These are phyloP conservation scores for carrot (Daucus carota) DNA, from an alignment of 129 eudicot genomes.

Conservation along the genomic window DH1_v3.0 NC_030384.2:49712001-49712500, in stretches of 20 bases:
- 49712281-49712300: slow-evolving; percentile 44
- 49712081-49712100: neutral
- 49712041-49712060: slow-evolving; percentile 53
- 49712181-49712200: no score
- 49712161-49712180: neutral
- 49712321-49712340: slow-evolving; percentile 26
- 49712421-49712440: slow-evolving; percentile 24
- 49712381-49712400: neutral
- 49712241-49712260: slow-evolving; percentile 32
- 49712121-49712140: neutral
- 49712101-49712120: neutral
- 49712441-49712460: slow-evolving; percentile 28
- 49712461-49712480: neutral
- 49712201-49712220: neutral
- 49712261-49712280: slow-evolving; percentile 23
- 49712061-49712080: slow-evolving; percentile 4
- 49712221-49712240: neutral
- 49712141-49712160: neutral
- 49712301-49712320: slow-evolving; percentile 63
- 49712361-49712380: neutral
- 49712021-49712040: slow-evolving; percentile 25
- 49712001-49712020: slow-evolving; percentile 31
- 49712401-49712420: neutral
- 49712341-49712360: neutral
- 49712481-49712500: slow-evolving; percentile 12